Conservation (phyloP, 305 asterid species). For the Salvia sclarea region DNA sequence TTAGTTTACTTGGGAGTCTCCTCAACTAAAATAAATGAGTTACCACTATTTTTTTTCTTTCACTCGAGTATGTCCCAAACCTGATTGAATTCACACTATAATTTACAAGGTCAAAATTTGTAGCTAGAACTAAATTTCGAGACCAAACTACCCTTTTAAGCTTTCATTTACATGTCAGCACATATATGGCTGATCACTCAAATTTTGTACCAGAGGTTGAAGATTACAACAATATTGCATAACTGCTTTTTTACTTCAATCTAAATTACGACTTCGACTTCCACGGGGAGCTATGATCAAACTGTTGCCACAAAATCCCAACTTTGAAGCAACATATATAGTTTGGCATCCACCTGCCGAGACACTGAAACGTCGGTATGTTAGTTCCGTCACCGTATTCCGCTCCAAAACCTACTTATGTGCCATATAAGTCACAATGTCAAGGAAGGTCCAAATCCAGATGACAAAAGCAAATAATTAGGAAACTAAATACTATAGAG, state of each 20-base stretch:
- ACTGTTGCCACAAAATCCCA: neutral
- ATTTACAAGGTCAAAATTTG: no score
- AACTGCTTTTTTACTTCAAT: neutral
- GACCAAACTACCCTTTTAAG: no score
- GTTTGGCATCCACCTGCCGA: neutral
- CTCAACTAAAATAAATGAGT: no score
- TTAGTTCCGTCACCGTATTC: neutral
- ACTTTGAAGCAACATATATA: neutral
- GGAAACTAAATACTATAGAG: neutral
- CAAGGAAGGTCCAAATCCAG: neutral
- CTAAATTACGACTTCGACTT: neutral
- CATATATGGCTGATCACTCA: neutral
- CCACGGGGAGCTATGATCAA: neutral
- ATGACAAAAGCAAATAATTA: neutral
- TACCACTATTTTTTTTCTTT: no score
- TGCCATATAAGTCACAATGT: neutral
- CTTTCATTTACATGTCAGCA: neutral
- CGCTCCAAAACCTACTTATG: slow-evolving; percentile 4
- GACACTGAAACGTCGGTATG: neutral
- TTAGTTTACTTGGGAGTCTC: no score
- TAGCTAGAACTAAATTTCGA: no score
- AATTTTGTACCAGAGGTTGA: neutral
- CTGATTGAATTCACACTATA: no score
- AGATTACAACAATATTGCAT: neutral
- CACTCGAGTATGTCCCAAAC: no score